phyloP scores from a whole-genome alignment of 2,329 filamentous ascomycete genomes.

The Xylariaceae sp. region DNA sequence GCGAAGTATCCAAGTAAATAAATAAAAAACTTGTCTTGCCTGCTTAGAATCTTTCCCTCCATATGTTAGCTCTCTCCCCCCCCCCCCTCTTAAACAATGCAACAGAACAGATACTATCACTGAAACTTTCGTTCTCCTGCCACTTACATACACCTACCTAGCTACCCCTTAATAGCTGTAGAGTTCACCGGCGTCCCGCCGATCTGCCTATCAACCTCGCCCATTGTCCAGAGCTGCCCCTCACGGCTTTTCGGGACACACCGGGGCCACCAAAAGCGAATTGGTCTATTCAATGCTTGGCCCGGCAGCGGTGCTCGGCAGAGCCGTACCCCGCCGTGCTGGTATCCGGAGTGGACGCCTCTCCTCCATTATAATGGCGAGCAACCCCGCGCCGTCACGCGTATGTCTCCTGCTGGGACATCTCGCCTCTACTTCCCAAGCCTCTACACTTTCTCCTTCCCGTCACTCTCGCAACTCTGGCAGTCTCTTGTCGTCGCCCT shows the following conservation, averaged over 20 bases:
- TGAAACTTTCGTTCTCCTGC: too few relatives aligned
- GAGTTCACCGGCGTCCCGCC: not conserved
- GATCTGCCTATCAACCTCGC: not conserved
- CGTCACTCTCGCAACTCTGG: conserved; percentile 26
- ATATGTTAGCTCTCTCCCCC: too few relatives aligned
- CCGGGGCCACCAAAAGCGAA: too few relatives aligned
- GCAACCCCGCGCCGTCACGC: conserved; percentile 32
- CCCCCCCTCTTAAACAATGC: too few relatives aligned
- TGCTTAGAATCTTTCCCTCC: too few relatives aligned
- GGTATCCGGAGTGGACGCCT: not conserved
- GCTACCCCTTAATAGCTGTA: too few relatives aligned
- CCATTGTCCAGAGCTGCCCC: conserved; percentile 2
- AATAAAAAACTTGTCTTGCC: too few relatives aligned
- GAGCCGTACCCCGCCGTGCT: conserved; percentile 25
- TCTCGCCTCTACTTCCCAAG: conserved; percentile 20
- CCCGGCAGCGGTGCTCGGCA: conserved; percentile 24
- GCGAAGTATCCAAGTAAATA: too few relatives aligned
- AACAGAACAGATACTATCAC: too few relatives aligned
- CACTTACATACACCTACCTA: too few relatives aligned
- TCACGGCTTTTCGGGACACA: not conserved
- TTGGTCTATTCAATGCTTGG: not conserved
- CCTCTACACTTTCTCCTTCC: conserved; percentile 23
- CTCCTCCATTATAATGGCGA: conserved; percentile 10
- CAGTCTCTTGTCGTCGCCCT: conserved; percentile 27
- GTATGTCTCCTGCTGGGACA: conserved; percentile 30